These are phyloP conservation scores for Mortierella sp. DNA, from an alignment of 371 early-diverging fungal species.

Conservation along the genomic window DNA sequence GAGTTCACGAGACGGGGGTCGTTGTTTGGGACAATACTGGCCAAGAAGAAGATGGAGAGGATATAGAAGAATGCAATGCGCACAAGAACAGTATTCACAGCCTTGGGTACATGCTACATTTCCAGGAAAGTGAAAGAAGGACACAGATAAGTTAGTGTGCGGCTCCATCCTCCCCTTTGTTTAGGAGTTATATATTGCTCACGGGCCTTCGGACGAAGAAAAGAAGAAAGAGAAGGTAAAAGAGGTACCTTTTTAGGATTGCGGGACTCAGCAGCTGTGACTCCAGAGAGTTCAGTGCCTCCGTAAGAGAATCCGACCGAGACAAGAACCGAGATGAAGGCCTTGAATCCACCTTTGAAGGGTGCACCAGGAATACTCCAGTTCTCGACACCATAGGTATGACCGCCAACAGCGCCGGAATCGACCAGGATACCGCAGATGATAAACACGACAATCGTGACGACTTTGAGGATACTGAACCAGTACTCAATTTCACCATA, in stretches of 20 bases:
- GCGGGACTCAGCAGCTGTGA: constrained; percentile 79
- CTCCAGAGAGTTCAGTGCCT: constrained; percentile 77
- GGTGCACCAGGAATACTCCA: constrained; percentile 72
- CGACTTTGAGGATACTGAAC: constrained; percentile 75
- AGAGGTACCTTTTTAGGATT: constrained; percentile 59
- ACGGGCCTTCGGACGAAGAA: no score
- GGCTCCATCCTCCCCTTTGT: no score
- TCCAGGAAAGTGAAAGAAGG: no score
- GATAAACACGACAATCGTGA: constrained; percentile 72
- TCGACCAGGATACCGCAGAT: constrained; percentile 69
- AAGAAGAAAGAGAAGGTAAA: no score
- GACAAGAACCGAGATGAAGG: constrained; percentile 69
- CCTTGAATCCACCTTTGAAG: constrained; percentile 68
- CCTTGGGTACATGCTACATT: constrained; percentile 63
- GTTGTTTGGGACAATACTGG: constrained; percentile 69
- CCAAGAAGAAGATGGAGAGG: constrained; percentile 69
- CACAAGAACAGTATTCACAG: constrained; percentile 71
- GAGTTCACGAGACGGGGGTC: constrained; percentile 58
- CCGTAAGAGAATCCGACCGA: constrained; percentile 81
- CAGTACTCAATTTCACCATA: constrained; percentile 82
- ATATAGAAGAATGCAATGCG: constrained; percentile 77
- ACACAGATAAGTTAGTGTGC: no score
- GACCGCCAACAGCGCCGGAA: constrained; percentile 56
- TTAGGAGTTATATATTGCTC: constrained; percentile 51
- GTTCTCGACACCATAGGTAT: constrained; percentile 58